Evolutionary conservation across 805 yeast genomes (phyloP).

Genomic region (Lipomyces starkeyi): DNA sequence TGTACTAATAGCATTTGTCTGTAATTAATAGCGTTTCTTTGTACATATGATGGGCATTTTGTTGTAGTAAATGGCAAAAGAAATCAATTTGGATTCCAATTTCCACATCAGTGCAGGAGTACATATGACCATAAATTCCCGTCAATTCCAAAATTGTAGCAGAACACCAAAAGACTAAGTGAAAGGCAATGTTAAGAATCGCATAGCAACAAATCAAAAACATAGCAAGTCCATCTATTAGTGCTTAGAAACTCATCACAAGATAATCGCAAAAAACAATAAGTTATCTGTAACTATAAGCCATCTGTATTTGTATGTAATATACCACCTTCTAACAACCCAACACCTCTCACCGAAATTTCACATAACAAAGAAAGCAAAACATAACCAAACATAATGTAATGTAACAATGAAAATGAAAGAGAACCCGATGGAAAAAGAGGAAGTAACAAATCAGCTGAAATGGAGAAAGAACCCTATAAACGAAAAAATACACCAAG

Average conservation of each 20-base stretch:
- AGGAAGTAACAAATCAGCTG: background rate
- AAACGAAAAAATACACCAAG: slow-evolving; percentile 1
- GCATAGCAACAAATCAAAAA: background rate
- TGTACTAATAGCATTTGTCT: slow-evolving; percentile 1
- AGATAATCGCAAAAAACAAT: background rate
- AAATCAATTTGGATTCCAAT: background rate
- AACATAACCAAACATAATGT: background rate
- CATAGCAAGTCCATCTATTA: background rate
- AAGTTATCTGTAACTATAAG: too few species aligned
- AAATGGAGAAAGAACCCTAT: background rate
- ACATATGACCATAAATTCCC: background rate
- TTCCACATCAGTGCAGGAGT: slow-evolving; percentile 1
- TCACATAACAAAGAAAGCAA: background rate
- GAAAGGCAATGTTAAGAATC: background rate
- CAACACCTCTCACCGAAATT: background rate
- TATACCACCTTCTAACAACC: background rate
- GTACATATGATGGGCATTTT: background rate
- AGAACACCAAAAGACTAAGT: background rate
- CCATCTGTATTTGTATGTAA: background rate
- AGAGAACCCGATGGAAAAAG: background rate
- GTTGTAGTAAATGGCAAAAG: background rate
- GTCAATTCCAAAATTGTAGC: background rate
- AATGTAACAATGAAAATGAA: slow-evolving; percentile 4
- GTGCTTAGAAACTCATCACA: background rate
- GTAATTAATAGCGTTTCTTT: background rate